Evolutionary conservation across 176 grass and related monocot genomes (phyloP), one percentile per base, ranked within the genome.

Genomic region (Musa troglodytarum): DNA sequence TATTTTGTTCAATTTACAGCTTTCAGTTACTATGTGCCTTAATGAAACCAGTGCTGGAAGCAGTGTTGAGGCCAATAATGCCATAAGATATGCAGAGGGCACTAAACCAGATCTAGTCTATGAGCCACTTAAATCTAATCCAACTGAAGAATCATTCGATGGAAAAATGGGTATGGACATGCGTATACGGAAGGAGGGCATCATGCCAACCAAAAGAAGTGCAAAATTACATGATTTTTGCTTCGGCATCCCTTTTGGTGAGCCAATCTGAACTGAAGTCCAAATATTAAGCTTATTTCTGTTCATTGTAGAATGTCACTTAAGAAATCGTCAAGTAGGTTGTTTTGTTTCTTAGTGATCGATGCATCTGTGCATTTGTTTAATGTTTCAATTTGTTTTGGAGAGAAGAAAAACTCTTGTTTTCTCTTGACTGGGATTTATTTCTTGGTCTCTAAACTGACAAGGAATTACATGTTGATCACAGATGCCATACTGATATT

Each of bases 221-320:
- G 86, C 94, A 54, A 98, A 80, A 81, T 91, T 98, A 55, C 90
- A 93, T 55, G 95, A 98, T 74, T 98, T 98, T 84, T 98, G 90
- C 76, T 78, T 93, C 3, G 95, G 90, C 84, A 98, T 98, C 74
- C 94, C 90, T 68, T 98, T 87, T 80, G 95, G 90, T 98, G 89
- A 74, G 76, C 76, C 55, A 16, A n/a, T 63, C 23, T 74, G 10
- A 11, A 63, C 63, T n/a, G 54, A 43, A 12, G 34, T 73, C 50
- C 11, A 58, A n/a, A 51, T 61, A 81, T 64, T 23, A 14, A 6
- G 11, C 12, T 20, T 16, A 15, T 11, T 8, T 17, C 11, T 72
- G 34, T 12, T 57, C 34, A 43, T 6, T 43, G 34, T 43, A 43
- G 34, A 5, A 43, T 43, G 34, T 43, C 34, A 43, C 4, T 5